Conservation (phyloP, 176 grass and related monocot species). For the Phyllostachys edulis region DNA sequence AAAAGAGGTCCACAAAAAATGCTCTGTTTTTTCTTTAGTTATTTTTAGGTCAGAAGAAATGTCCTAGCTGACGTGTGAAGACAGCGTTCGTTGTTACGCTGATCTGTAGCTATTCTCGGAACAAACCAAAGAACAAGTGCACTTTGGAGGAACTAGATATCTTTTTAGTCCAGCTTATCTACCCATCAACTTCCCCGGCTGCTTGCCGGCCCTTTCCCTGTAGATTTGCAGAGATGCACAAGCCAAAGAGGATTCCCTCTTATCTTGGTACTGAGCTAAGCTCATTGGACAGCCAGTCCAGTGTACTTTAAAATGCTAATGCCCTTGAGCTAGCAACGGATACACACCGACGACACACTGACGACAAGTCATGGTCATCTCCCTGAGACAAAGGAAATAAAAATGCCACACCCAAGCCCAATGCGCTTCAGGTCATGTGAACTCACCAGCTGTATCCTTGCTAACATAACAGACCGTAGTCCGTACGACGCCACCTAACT, state of each 20-base stretch:
- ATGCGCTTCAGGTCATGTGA: constrained; percentile 7
- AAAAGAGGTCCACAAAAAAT: neutral
- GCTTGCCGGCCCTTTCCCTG: constrained; percentile 6
- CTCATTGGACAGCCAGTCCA: neutral
- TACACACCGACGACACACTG: neutral
- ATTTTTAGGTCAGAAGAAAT: neutral
- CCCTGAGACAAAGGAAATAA: neutral
- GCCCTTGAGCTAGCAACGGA: neutral
- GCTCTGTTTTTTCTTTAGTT: neutral
- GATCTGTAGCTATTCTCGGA: neutral
- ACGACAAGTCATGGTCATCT: neutral
- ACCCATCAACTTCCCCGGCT: neutral
- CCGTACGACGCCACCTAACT: neutral
- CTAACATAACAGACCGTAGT: neutral
- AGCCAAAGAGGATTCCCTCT: constrained; percentile 36
- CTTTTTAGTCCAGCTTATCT: too few relatives aligned
- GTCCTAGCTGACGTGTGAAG: neutral
- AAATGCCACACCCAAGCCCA: constrained; percentile 21
- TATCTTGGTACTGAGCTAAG: constrained; percentile 24
- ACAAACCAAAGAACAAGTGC: neutral
- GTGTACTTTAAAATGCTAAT: constrained; percentile 30
- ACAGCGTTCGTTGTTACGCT: neutral
- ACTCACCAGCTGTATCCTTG: constrained; percentile 27
- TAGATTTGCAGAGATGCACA: constrained; percentile 7
- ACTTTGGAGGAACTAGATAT: too few relatives aligned